Evolutionary conservation across 441 rosid species (phyloP).

Genomic region (Hura crepitans): DNA sequence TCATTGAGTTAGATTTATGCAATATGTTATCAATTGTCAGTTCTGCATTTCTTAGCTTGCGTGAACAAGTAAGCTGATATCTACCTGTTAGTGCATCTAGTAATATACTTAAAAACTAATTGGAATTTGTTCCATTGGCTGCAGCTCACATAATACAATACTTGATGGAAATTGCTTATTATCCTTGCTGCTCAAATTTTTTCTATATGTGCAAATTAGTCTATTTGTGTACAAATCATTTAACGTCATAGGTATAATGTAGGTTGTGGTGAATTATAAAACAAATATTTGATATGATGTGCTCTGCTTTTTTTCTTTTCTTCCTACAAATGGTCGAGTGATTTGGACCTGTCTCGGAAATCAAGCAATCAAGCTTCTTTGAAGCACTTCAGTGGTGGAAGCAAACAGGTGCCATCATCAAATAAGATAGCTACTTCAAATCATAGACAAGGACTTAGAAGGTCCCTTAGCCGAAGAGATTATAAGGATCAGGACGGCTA

Average conservation of each 20-base stretch:
- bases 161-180: not conserved
- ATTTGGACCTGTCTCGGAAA: constrained; percentile 47
- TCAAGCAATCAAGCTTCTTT: constrained; percentile 35
- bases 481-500: constrained; percentile 66
- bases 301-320: not conserved
- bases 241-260: not conserved
- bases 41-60: not conserved
- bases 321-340: constrained; percentile 56
- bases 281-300: not conserved
- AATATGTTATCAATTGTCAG: not conserved
- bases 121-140: not conserved
- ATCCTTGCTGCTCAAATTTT: not conserved
- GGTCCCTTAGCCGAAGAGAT: constrained; percentile 69
- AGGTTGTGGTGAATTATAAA: not conserved
- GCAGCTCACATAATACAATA: not conserved
- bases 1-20: not conserved
- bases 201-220: not conserved
- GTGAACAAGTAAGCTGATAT: not conserved
- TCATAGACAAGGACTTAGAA: constrained; percentile 54
- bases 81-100: not conserved
- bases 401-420: constrained; percentile 32
- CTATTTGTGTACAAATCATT: not conserved
- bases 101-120: not conserved
- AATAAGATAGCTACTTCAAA: constrained; percentile 38
- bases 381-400: constrained; percentile 40